A percentile compares a stretch with the other conserved stretches of the same genome.
Evolutionary conservation across 192 early-diverging fungal genomes (phyloP).

Genomic region (Entomortierella chlamydospora): DNA sequence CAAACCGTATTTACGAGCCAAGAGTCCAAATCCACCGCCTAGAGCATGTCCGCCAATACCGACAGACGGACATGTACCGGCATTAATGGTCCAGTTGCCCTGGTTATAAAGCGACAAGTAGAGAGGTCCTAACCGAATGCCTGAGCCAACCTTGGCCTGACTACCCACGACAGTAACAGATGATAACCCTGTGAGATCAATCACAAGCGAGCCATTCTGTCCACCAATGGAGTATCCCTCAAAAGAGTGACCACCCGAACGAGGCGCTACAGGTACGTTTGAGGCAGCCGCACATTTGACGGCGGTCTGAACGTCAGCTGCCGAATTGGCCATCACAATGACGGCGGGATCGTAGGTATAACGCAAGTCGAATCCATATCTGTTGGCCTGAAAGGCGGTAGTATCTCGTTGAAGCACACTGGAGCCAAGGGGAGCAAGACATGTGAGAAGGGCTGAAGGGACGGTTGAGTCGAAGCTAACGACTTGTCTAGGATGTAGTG

Average conservation of each 20-base stretch:
- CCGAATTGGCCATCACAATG: constrained; percentile 26
- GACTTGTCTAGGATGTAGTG: no score
- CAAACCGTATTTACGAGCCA: constrained; percentile 61
- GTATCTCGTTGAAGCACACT: constrained; percentile 19
- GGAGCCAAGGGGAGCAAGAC: constrained; percentile 25
- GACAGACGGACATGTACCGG: constrained; percentile 67
- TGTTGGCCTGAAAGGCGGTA: constrained; percentile 3
- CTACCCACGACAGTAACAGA: background rate
- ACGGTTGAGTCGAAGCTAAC: no score
- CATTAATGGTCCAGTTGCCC: constrained; percentile 56
- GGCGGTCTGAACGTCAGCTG: constrained; percentile 21
- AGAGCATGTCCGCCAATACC: constrained; percentile 67
- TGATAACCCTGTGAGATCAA: constrained; percentile 56
- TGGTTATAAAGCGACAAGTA: constrained; percentile 50
- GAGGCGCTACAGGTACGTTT: constrained; percentile 47
- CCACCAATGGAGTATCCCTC: constrained; percentile 62
- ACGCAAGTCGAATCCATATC: constrained; percentile 30
- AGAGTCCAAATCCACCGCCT: constrained; percentile 67
- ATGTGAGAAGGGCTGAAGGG: background rate
- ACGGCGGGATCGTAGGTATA: constrained; percentile 35
- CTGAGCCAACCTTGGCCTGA: constrained; percentile 56
- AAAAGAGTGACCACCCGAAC: constrained; percentile 69
- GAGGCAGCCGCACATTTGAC: constrained; percentile 46
- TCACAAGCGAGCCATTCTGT: constrained; percentile 58
- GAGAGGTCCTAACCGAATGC: constrained; percentile 62